phyloP scores from a whole-genome alignment of 1,284 basidiomycete genomes.

The Cryptococcus floricola region DNA sequence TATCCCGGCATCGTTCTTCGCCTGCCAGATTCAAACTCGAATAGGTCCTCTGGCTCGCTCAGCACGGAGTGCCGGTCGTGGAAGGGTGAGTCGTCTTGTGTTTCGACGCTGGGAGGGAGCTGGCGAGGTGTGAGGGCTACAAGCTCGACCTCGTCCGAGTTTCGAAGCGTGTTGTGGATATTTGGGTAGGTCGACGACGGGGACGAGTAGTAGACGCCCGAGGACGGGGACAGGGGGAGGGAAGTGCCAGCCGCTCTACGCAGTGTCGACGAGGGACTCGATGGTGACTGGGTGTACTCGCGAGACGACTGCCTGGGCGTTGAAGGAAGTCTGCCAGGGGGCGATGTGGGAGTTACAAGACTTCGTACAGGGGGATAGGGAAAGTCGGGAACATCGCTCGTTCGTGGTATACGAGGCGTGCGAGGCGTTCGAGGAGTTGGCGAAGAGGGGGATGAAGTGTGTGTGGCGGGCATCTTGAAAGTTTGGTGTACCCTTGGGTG shows the following conservation, averaged over 20 bases:
- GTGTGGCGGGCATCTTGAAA: background rate
- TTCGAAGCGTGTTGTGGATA: conserved; percentile 2
- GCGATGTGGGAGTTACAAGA: background rate
- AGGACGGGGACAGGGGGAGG: conserved; percentile 21
- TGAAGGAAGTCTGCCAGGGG: background rate
- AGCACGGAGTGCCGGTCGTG: conserved; percentile 33
- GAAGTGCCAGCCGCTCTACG: conserved; percentile 25
- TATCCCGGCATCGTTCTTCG: conserved; percentile 31
- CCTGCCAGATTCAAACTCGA: conserved; percentile 14
- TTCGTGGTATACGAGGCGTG: background rate
- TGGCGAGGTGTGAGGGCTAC: conserved; percentile 11
- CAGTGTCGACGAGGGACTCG: conserved; percentile 5
- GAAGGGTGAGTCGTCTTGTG: conserved; percentile 29
- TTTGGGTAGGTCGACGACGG: conserved; percentile 16
- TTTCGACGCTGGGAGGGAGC: background rate
- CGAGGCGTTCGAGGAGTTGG: background rate
- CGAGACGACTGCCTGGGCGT: conserved; percentile 2
- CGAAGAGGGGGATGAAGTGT: background rate
- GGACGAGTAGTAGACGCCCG: conserved; percentile 13
- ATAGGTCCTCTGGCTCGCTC: conserved; percentile 15
- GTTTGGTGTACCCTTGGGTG: background rate
- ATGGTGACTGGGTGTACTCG: conserved; percentile 2
- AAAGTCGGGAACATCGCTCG: background rate
- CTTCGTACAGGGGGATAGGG: background rate
- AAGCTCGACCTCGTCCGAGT: conserved; percentile 20